Evolutionary conservation across 345 rosid species (phyloP), one percentile per base, ranked within the genome.

Genomic region (Eucalyptus curtisii): DNA sequence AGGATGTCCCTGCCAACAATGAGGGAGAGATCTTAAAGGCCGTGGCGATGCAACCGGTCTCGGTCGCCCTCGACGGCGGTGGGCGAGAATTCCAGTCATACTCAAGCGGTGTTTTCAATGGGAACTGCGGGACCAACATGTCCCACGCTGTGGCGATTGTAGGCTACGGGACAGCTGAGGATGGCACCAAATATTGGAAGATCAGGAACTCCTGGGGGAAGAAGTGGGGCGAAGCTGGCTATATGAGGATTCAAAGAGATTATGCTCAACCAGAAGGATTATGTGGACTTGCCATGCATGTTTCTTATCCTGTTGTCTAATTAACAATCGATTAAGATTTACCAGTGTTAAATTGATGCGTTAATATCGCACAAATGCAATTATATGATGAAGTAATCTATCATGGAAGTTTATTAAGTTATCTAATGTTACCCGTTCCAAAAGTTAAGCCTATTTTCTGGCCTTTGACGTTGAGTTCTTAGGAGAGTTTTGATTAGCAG

Each of bases 161-260:
- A 31, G 98, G 98, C 48, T 96, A 93, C 13, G 97, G 95, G 22
- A 89, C 87, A 25, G 88, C 53, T 50, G 49, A 44, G 7, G 92
- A 87, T 11, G 96, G 95, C 55, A 89, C 89, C 6, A 93, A 93
- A 89, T 95, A 94, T 45, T 95, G 96, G 97, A 53, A 94, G 90
- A 89, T 92, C 25, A 94, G 94, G 93, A 95, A 95, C 86, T 95
- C 97, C 10, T 94, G 97, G 96, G 96, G 97, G 9, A 49, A 68
- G 1, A 37, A 61, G 45, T 95, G 97, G 96, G 95, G 95, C 7
- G 97, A 95, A 87, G 61, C 45, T 13, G 97, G 97, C 40, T 94
- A 90, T 76, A 93, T 94, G 89, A 94, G 90, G 92, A 87, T 94
- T 30, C 92, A 92, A 49, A 94, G 94, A 90, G 94, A 90, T 59